Evolutionary conservation across 129 eudicot species (phyloP).

Genomic region (Tagetes patula): DNA sequence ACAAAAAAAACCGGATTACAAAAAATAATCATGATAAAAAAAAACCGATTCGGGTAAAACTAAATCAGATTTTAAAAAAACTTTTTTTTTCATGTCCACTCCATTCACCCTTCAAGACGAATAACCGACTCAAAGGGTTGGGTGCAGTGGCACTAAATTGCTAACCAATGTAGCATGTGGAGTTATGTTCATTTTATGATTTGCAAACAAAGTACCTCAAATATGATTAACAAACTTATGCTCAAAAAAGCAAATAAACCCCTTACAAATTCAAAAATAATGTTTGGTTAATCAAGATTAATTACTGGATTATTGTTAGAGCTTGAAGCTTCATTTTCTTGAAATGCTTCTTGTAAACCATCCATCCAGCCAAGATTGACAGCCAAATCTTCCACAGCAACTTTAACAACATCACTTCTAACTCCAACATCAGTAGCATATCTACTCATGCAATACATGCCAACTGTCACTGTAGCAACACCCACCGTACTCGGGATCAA

Average conservation of each 20-base stretch:
- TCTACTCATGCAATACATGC: slow-evolving; percentile 83
- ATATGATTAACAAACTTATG: too few species aligned
- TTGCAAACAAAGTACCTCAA: too few species aligned
- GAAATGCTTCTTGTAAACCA: slow-evolving; percentile 35
- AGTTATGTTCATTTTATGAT: too few species aligned
- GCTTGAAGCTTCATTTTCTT: slow-evolving; percentile 35
- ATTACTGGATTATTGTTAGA: slow-evolving; percentile 18
- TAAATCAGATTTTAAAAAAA: too few species aligned
- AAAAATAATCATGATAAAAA: too few species aligned
- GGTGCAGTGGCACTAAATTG: too few species aligned
- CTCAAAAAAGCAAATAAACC: neutral
- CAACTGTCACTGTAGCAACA: slow-evolving; percentile 82
- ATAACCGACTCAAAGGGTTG: too few species aligned
- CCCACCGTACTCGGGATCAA: slow-evolving; percentile 73
- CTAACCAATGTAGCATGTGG: too few species aligned
- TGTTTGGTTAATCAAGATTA: slow-evolving; percentile 11
- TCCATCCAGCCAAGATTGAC: slow-evolving; percentile 64
- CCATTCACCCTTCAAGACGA: too few species aligned
- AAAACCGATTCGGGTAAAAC: too few species aligned
- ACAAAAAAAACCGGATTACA: too few species aligned
- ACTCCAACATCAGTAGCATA: slow-evolving; percentile 87
- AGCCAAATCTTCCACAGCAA: slow-evolving; percentile 76
- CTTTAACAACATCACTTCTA: slow-evolving; percentile 75
- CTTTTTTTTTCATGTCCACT: too few species aligned
- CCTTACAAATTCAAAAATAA: neutral